Base-by-base conservation (phyloP, 1,284 basidiomycete genomes). In the Clitocybe nebularis region DNA sequence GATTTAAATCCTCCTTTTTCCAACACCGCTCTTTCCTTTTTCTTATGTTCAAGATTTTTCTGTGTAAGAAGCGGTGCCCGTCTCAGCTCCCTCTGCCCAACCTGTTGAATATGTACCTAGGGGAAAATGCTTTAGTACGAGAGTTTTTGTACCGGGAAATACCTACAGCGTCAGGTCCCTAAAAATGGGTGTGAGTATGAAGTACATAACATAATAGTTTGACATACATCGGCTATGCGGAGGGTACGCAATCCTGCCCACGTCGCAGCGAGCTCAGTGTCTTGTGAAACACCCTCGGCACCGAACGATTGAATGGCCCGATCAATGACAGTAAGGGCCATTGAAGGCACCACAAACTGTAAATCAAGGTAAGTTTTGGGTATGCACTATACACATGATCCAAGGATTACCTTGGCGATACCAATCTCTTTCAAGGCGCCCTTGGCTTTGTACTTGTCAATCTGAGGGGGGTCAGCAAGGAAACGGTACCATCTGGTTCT, bases 361-460 rank as follows among this genome's bases (percentile, higher is more conserved):
- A 19, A 41, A 43, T 34, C 39, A 40, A 36, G 5, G 41, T 52
- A 14, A 54, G 44, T 26, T 14, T 13, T 32, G 4, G 16, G 39
- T 25, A 30, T 11, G n/a, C 25, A 9, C 10, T 13, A 34, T 10
- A 8, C 5, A 19, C 5, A 20, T n/a, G 11, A 33, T 21, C 7
- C 16, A n/a, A 11, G 23, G 56, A 68, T 41, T 45, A 89, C 93
- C 77, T 99, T 99, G 44, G 93, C 91, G 52, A 97, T 91, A 29
- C 91, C 94, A 57, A 99, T 99, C 64, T 98, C 95, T 65, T 94
- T 94, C 66, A 97, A 62, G 0, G 96, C 95, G 29, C 90, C 93
- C 64, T 98, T 99, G 2, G 95, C 91, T 51, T 87, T 81, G 58
- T 79, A 71, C 54, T 82, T 84, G 68, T 98, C 94, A 47, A 98